Evolutionary conservation across 148 eudicot species (phyloP), one percentile per base, ranked within the genome.

Genomic region (Arbutus unedo): DNA sequence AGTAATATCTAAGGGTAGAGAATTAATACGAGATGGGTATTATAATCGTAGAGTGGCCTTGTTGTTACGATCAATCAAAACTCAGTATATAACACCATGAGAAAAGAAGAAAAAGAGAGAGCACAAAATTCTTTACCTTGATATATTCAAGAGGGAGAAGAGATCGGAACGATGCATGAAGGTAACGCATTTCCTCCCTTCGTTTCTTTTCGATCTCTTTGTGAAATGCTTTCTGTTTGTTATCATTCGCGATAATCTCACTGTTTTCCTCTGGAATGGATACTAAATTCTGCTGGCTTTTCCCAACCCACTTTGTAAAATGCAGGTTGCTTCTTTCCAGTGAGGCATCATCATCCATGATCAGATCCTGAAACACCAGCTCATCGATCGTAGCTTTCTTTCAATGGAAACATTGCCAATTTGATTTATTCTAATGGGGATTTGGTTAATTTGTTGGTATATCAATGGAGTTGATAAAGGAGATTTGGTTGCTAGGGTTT

Each of bases 401-500:
- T 11, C 25, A 10, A 10, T 2, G 71, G 15, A n/a, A 66, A 66
- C 71, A 25, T 66, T 25, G 43, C 71, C 71, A 0, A 9, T 5
- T 11, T 66, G 16, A 66, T 66, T 25, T 25, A 66, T 66, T 66
- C 67, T n/a, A 11, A 66, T 13, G 41, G 10, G 23, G 71, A 66
- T 73, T 45, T 8, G 23, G 50, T 43, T n/a, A n/a, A n/a, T n/a
- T n/a, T 18, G 21, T 16, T 8, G 48, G 47, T 4, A 51, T 45
- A 73, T 45, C 23, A 73, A 73, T 72, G 75, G 48, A 43, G n/a
- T n/a, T 0, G 13, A 72, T 73, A 45, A 45, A 73, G 9, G 76
- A 73, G 76, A 73, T 73, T 44, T 25, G 76, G 5, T 45, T 18
- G 76, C 45, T 73, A 73, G 76, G 76, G 76, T 73, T 43, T 45